Evolutionary conservation across 208 protist species (phyloP).

Genomic region (Wallacemonas collosoma): DNA sequence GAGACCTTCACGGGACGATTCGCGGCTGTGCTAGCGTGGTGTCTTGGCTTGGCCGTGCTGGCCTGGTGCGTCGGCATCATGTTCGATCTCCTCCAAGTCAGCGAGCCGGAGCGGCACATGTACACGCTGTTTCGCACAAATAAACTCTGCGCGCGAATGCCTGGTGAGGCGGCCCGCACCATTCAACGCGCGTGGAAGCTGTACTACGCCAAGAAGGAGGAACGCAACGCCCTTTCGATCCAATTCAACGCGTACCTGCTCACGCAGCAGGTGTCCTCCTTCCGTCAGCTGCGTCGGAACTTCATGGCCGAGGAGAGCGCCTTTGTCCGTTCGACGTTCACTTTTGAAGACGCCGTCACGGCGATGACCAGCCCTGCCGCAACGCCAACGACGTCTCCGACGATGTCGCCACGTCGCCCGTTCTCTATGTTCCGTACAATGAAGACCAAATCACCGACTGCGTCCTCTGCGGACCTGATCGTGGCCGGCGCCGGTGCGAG

Average conservation of each 20-base stretch:
- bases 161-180: constrained; percentile 52
- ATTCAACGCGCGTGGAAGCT: constrained; percentile 75
- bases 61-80: constrained; percentile 53
- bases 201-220: constrained; percentile 41
- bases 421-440: constrained; percentile 51
- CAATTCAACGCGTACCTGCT: constrained; percentile 69
- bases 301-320: constrained; percentile 31
- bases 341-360: constrained; percentile 45
- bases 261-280: constrained; percentile 43
- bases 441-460: constrained; percentile 35
- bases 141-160: constrained; percentile 53
- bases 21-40: constrained; percentile 47
- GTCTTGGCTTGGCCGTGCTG: constrained; percentile 45
- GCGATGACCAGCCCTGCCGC: constrained; percentile 27
- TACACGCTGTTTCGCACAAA: constrained; percentile 69
- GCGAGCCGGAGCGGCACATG: constrained; percentile 50
- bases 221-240: constrained; percentile 33
- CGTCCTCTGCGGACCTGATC: not conserved
- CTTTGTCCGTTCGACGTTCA: constrained; percentile 54
- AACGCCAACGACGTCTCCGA: constrained; percentile 25
- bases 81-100: constrained; percentile 39
- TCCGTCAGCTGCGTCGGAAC: constrained; percentile 50
- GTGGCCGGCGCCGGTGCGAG: not conserved
- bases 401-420: constrained; percentile 33
- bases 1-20: constrained; percentile 49